Base-by-base conservation (phyloP, 805 yeast genomes). In the Helenozyma baotianmanensis region DNA sequence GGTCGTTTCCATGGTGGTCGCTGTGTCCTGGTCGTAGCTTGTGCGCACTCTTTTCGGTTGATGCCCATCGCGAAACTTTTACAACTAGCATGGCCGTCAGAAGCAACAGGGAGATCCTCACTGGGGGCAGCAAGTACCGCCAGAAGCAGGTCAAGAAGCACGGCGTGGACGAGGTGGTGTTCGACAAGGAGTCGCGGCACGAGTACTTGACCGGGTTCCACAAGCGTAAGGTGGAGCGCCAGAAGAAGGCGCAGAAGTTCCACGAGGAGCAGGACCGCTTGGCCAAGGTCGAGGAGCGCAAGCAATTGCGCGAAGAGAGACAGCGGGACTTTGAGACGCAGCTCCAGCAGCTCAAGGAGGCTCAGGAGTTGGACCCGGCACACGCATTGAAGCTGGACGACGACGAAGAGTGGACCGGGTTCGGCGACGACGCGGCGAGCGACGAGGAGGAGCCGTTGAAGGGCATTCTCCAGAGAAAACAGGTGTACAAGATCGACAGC, bases 131-230 rank as follows among this genome's bases (percentile, higher is more conserved):
- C 58, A 75, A 73, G 47, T 89, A 88, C 57, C 80, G 81, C 12
- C 75, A 76, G 33, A 82, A 80, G 45, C 81, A 78, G 32, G 43
- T 33, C 13, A 44, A 42, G 25, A 46, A 46, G 36, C 42, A 14
- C 25, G 50, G 87, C 24, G 88, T 85, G 2, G 89, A 76, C 17
- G 96, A 87, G 56, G 94, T 92, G 18, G 77, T 74, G 2, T 92
- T 88, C 56, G 92, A 92, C 58, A 76, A 78, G 42, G 83, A 73
- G 13, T 73, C 82, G n/a, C 65, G 97, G 54, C 62, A 70, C 56
- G 95, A 90, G 40, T 90, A 79, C 56, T 64, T 90, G 45, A 90
- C 97, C 3, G 98, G 98, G 25, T 90, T 90, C 58, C 97, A 92
- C 59, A 90, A 90, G 62, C 75, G 98, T 52, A 90, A 90, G 56